Base-by-base conservation (phyloP, 805 yeast genomes). In the Hanseniaspora clermontiae region DNA sequence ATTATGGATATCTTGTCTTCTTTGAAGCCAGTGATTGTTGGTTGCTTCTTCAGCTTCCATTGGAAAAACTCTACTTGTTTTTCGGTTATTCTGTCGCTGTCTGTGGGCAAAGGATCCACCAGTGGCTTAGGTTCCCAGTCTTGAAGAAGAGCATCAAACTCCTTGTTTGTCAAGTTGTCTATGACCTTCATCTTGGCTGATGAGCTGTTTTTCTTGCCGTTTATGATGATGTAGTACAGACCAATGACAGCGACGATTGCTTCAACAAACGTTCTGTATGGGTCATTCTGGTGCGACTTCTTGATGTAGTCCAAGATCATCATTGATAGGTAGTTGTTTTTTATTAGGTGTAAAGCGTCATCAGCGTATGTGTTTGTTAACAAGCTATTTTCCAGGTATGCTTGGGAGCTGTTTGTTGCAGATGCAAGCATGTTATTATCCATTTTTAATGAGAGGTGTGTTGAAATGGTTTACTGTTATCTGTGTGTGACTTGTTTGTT, bases 51-150 rank as follows among this genome's bases (percentile, higher is more conserved):
- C 24, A 84, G 64, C 62, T 81, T 80, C 87, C 90, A 82, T 15
- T 20, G 24, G 32, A 53, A 53, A 1, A 39, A 17, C 58, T 66
- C 62, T 65, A 82, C 88, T 1, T 69, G 73, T 27, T 70, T 67
- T 24, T 61, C 57, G 14, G 10, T 12, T 6, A 24, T 24, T 24
- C 12, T 42, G 10, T 7, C 39, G n/a, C 39, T n/a, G 5, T 31
- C 45, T 24, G 24, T 29, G 15, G 17, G 17, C 2, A 84, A 66
- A 1, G 78, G 76, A 32, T 77, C 75, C 5, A 84, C 88, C 45
- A 93, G 68, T 0, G 95, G 87, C 64, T 82, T 93, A 0, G 98
- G 97, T 59, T 78, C 78, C 98, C 98, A 93, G 58, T 90, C 97
- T 9, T 81, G 84, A 54, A 87, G 79, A 57, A 93, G 76, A 49